phyloP scores from a whole-genome alignment of 306 rosid species.

The Cucurbita maxima region DNA sequence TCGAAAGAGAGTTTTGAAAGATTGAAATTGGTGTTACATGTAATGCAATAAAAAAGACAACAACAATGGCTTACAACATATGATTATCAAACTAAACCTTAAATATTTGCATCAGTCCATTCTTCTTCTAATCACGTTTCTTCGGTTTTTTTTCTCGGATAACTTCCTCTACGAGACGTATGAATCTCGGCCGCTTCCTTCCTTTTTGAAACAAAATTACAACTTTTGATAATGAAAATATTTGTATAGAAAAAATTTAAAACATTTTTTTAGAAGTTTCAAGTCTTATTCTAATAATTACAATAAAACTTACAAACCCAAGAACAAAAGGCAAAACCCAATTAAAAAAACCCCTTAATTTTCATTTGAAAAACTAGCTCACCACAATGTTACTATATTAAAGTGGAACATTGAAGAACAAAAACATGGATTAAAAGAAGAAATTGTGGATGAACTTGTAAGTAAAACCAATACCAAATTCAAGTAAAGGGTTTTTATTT shows the following conservation, averaged over 20 bases:
- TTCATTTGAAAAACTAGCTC: neutral
- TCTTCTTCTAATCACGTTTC: neutral
- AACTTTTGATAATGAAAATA: neutral
- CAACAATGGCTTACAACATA: no score
- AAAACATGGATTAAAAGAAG: neutral
- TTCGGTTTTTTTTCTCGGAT: neutral
- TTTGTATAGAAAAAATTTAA: neutral
- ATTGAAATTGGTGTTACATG: no score
- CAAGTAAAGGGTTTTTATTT: neutral
- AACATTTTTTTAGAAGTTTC: neutral
- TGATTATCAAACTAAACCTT: neutral
- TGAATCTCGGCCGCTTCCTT: neutral
- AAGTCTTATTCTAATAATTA: neutral
- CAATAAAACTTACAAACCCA: neutral
- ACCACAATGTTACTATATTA: neutral
- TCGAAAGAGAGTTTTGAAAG: no score
- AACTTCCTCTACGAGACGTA: neutral
- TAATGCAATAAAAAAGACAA: no score
- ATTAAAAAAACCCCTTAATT: neutral
- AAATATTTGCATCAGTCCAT: neutral
- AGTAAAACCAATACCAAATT: neutral
- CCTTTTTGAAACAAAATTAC: neutral
- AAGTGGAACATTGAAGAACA: neutral
- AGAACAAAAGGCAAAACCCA: neutral
- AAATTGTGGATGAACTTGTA: neutral